phyloP scores from a whole-genome alignment of 2,329 filamentous ascomycete species.

The Penicillium griseofulvum region DNA sequence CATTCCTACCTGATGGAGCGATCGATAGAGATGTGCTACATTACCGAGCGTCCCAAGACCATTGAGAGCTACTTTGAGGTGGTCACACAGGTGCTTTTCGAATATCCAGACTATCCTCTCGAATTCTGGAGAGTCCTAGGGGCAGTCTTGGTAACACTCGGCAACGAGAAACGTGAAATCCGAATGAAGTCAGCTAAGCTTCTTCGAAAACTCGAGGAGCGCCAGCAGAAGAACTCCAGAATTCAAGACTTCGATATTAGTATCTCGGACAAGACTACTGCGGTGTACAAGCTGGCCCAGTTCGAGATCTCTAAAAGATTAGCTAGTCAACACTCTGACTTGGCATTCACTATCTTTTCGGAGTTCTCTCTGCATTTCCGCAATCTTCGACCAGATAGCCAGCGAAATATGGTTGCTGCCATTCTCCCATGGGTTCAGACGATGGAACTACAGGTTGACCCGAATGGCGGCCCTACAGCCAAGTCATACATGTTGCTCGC shows the following conservation, averaged over 20 bases:
- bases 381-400: conserved; percentile 74
- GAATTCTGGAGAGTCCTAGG: conserved; percentile 90
- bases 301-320: conserved; percentile 93
- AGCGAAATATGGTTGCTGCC: conserved; percentile 90
- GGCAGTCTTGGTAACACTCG: conserved; percentile 85
- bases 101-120: conserved; percentile 76
- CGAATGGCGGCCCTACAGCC: conserved; percentile 84
- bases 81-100: conserved; percentile 79
- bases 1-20: conserved; percentile 82
- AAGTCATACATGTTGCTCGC: conserved; percentile 92
- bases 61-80: conserved; percentile 95
- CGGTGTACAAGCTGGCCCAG: conserved; percentile 95
- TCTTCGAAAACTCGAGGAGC: conserved; percentile 75
- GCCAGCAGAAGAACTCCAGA: conserved; percentile 80
- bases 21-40: conserved; percentile 87
- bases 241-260: conserved; percentile 97
- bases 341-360: conserved; percentile 92
- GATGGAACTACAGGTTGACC: conserved; percentile 87
- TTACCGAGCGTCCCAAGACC: conserved; percentile 74
- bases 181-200: conserved; percentile 82
- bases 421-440: conserved; percentile 95
- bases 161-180: conserved; percentile 85
- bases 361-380: conserved; percentile 95
- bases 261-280: conserved; percentile 96
- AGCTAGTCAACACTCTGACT: conserved; percentile 80